Percentiles rank a stretch among this genome's conserved stretches.
phyloP scores from a whole-genome alignment of 2,329 filamentous ascomycete species.

The Pestalotiopsis sp. region DNA sequence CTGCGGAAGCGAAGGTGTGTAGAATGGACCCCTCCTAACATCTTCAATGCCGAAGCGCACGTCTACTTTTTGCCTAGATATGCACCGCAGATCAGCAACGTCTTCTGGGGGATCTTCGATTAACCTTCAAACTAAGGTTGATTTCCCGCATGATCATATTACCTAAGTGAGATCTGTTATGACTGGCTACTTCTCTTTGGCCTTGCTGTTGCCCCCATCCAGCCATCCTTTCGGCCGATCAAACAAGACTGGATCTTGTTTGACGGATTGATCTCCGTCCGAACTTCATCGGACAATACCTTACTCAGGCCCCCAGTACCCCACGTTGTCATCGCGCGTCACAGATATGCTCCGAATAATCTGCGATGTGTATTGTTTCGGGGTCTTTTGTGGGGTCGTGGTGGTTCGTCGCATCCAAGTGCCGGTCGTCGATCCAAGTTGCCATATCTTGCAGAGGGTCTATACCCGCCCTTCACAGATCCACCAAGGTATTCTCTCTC shows the following conservation, averaged over 20 bases:
- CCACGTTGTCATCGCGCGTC: not conserved
- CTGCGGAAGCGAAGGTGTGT: too few relatives aligned
- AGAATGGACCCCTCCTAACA: not conserved
- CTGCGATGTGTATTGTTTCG: not conserved
- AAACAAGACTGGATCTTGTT: conserved; percentile 3
- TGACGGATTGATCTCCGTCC: conserved; percentile 5
- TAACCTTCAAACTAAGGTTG: not conserved
- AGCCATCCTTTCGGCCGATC: conserved; percentile 3
- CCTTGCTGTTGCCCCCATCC: not conserved
- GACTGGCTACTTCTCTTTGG: too few relatives aligned
- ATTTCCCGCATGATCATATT: too few relatives aligned
- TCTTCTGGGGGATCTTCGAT: not conserved
- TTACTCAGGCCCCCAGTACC: not conserved
- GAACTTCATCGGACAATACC: not conserved
- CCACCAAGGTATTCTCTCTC: not conserved
- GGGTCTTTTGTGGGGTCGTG: not conserved
- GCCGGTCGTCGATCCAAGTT: not conserved
- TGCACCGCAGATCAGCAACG: not conserved
- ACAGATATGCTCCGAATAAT: not conserved
- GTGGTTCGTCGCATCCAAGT: not conserved
- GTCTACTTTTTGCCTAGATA: not conserved
- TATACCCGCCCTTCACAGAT: not conserved
- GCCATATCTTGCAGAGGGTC: not conserved
- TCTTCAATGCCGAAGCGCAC: not conserved
- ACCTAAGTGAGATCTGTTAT: too few relatives aligned